These are phyloP conservation scores for Fusarium sp. DNA, from an alignment of 2,329 filamentous ascomycete species.

Conservation along the genomic window DNA sequence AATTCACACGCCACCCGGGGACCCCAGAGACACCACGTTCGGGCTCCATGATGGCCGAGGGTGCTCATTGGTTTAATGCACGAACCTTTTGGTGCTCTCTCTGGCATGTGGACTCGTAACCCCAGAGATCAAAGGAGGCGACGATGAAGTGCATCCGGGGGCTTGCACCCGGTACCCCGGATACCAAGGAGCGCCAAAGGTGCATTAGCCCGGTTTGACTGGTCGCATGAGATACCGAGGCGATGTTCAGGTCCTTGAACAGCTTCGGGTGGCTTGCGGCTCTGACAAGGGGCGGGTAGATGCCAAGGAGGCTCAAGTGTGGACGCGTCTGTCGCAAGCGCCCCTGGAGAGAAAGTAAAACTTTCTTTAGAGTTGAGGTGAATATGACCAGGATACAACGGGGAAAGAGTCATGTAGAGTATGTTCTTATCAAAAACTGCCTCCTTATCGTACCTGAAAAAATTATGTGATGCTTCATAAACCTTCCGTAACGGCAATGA, in stretches of 20 bases:
- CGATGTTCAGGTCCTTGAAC: neutral
- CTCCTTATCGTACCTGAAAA: neutral
- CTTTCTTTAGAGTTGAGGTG: neutral
- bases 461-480: neutral
- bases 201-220: slow-evolving; percentile 4
- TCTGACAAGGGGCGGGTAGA: neutral
- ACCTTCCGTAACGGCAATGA: neutral
- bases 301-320: neutral
- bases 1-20: neutral
- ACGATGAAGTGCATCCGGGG: neutral
- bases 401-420: neutral
- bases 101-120: neutral
- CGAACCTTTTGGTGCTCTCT: neutral
- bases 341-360: neutral
- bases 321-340: neutral
- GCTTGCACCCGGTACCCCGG: slow-evolving; percentile 20
- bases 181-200: neutral
- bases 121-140: neutral
- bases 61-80: slow-evolving; percentile 18
- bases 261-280: neutral
- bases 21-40: neutral
- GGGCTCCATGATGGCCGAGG: neutral
- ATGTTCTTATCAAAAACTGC: neutral
- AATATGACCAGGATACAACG: neutral
- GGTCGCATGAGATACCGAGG: slow-evolving; percentile 15